phyloP scores from a whole-genome alignment of 208 protist species.

The Trypanosoma congolense region DNA sequence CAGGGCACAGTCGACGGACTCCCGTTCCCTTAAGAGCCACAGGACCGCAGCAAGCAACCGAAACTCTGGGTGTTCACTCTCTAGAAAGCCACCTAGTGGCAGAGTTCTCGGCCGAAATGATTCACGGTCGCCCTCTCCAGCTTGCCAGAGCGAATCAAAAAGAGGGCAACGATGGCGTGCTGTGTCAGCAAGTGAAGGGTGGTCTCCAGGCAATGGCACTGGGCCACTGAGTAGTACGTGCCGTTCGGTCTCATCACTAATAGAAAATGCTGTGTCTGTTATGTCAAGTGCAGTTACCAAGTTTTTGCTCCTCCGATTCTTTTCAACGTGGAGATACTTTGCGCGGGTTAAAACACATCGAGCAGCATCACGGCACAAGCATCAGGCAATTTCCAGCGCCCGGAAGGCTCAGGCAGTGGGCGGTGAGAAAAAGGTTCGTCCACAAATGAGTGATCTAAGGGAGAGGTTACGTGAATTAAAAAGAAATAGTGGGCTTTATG shows the following conservation, averaged over 20 bases:
- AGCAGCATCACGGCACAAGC: background rate
- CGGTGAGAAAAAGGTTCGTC: background rate
- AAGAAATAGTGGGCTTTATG: background rate
- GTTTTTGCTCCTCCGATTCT: conserved; percentile 24
- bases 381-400: background rate
- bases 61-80: background rate
- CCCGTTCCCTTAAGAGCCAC: background rate
- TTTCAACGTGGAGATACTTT: conserved; percentile 19
- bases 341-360: conserved; percentile 1
- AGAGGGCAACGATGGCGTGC: background rate
- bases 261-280: conserved; percentile 7
- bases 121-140: background rate
- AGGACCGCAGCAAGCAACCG: background rate
- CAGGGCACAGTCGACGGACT: background rate
- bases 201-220: background rate
- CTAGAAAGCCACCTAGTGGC: background rate
- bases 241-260: background rate
- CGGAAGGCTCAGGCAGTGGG: background rate
- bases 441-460: conserved; percentile 1
- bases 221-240: background rate
- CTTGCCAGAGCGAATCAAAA: background rate
- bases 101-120: background rate
- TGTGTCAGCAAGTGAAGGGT: background rate
- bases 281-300: conserved; percentile 9
- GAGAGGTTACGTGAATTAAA: background rate